Evolutionary conservation across 2,329 filamentous ascomycete species (phyloP), one percentile per base, ranked within the genome.

Genomic region (Lachnellula arida): DNA sequence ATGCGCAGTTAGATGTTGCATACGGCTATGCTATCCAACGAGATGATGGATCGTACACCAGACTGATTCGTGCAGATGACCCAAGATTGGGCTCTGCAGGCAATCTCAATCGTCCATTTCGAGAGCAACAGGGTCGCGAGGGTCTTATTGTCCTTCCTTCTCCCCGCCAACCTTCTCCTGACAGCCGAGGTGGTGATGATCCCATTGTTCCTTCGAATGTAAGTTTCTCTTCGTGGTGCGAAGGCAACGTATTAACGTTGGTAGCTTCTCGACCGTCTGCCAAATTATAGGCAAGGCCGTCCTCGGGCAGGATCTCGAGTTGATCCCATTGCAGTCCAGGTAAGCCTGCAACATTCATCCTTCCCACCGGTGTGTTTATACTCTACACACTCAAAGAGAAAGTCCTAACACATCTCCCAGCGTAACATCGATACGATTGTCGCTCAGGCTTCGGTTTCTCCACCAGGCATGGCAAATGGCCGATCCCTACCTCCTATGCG

Each of bases 1-100:
- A 62, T 1, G 52, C 57, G 9, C 67, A 69, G 51, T 35, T 70
- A 0, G 49, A 61, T 23, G 46, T 58, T 32, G 66, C 68, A 14
- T 78, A 74, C 54, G 75, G 72, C 2, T 85, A 85, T 66, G 82
- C 75, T 60, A 75, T 79, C 51, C 75, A 78, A 51, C 75, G 81
- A 6, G 77, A 77, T 8, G 76, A 82, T 56, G 81, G 81, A 3
- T 70, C 73, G 47, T 79, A 75, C 56, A 83, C 81, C 5, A 73
- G 77, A 3, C 75, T 85, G 0, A 71, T 85, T 14, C 80, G 80
- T 0, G 81, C 78, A 0, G 82, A 85, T 58, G 72, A 75, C 9
- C 28, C 28, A 32, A 73, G 77, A 3, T 74, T 85, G 0, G 71
- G 85, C 12, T 79, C 80, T 0, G 81, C 78, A 0, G 82, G 85